Base-by-base conservation (phyloP, 805 yeast genomes). In the Ogataea naganishii region DNA sequence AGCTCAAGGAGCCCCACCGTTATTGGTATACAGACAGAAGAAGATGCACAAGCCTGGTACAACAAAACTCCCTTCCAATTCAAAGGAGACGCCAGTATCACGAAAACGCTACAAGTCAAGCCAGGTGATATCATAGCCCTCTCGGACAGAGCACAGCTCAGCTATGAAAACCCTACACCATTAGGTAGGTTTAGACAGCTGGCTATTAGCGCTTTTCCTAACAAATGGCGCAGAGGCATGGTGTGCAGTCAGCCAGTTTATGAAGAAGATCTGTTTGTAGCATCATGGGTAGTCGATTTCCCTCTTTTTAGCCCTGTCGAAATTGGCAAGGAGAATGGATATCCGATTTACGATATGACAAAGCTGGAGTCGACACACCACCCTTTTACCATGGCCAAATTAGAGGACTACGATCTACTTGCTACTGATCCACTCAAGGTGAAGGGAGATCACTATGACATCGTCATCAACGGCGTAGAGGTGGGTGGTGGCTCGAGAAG, bases 401-500 rank as follows among this genome's bases (percentile, higher is more conserved):
- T 73, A 0, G 75, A 70, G 10, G 95, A 85, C 47, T 79, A 79
- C 41, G 69, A 69, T 2, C 50, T 58, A 6, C 58, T 86, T 5
- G 64, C 47, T 6, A 40, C 60, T 0, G 62, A 65, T 13, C 94
- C 94, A 5, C 53, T 83, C 16, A 50, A 58, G 23, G 85, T 80
- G 3, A 65, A 72, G 22, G 98, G 97, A 8, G 94, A 83, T 45
- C 98, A 92, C 53, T 92, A 86, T 51, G 99, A 92, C 50, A 57
- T 92, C 11, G 98, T 92, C 1, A 61, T 92, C 22, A 89, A 89
- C 46, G 99, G 98, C 2, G 84, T 82, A 6, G 99, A 92, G 50
- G 69, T 88, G 2, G 99, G 99, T 17, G 99, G 99, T 13, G 99
- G 99, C 0, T 84, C 96, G 5, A 68, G 95, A 39, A 84, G 98